phyloP scores from a whole-genome alignment of 805 yeast genomes.

The Cyberlindnera mrakii region DNA sequence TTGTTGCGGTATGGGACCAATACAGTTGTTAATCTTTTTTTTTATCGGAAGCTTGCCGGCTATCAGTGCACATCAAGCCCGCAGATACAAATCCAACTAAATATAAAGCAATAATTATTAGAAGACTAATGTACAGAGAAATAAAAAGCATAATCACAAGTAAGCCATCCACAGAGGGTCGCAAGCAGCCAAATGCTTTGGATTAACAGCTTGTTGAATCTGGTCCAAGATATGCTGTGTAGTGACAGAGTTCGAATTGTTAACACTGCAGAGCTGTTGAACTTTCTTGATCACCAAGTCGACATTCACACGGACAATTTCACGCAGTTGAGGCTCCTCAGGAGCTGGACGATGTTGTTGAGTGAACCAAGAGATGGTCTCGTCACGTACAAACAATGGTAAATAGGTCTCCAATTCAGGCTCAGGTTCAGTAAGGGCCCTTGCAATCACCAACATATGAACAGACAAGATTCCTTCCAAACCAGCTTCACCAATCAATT shows the following conservation, averaged over 20 bases:
- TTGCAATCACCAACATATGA: conserved; percentile 76
- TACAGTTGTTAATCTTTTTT: too few species aligned
- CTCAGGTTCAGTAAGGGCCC: conserved; percentile 86
- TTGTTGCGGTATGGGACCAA: too few species aligned
- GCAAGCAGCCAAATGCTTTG: conserved; percentile 84
- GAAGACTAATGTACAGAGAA: neutral
- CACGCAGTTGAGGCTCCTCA: conserved; percentile 77
- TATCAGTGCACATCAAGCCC: too few species aligned
- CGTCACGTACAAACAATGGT: conserved; percentile 94
- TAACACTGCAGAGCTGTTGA: conserved; percentile 63
- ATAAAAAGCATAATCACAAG: conserved; percentile 29
- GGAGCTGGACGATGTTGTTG: conserved; percentile 80
- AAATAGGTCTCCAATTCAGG: conserved; percentile 86
- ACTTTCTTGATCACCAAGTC: conserved; percentile 79
- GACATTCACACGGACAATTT: conserved; percentile 82
- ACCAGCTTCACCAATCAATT: conserved; percentile 88
- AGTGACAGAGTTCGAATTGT: conserved; percentile 52
- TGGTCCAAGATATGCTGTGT: conserved; percentile 87
- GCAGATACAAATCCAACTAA: neutral
- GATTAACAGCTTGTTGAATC: conserved; percentile 92
- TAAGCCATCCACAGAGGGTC: conserved; percentile 96
- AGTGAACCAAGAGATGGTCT: conserved; percentile 88
- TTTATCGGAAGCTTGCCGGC: too few species aligned
- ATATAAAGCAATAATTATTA: neutral
- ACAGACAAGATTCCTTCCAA: conserved; percentile 88